phyloP scores from a whole-genome alignment of 768 basidiomycete genomes.

The Neoboletus brunneissimus region DNA sequence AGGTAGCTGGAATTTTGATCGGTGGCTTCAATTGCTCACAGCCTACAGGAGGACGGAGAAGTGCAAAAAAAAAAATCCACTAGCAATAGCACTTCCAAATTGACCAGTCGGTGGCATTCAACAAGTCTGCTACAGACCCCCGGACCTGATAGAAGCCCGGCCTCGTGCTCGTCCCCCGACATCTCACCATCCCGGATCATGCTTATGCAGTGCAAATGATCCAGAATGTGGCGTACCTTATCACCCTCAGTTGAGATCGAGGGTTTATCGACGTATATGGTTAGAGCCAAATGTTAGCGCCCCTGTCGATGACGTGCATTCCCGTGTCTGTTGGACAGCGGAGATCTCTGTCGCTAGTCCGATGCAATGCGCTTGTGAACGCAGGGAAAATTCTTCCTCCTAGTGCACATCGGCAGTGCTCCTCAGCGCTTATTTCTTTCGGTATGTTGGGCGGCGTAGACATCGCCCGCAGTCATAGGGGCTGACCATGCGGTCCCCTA shows the following conservation, averaged over 20 bases:
- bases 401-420: background rate
- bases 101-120: background rate
- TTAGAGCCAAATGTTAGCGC: background rate
- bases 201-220: slow-evolving; percentile 1
- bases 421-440: background rate
- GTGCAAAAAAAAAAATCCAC: background rate
- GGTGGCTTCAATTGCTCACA: background rate
- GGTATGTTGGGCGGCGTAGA: background rate
- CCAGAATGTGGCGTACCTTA: background rate
- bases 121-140: background rate
- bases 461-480: background rate
- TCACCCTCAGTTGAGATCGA: slow-evolving; percentile 10
- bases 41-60: background rate
- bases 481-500: background rate
- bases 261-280: slow-evolving; percentile 5
- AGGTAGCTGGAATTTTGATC: background rate
- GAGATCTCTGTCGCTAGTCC: background rate
- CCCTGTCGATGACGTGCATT: slow-evolving; percentile 11
- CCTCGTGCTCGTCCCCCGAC: background rate
- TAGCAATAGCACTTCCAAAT: background rate
- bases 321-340: background rate
- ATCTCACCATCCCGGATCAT: slow-evolving; percentile 9
- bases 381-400: background rate
- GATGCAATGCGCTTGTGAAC: background rate
- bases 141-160: background rate